Conservation (phyloP, 768 basidiomycete genomes). For the Tubosaeta sp. region DNA sequence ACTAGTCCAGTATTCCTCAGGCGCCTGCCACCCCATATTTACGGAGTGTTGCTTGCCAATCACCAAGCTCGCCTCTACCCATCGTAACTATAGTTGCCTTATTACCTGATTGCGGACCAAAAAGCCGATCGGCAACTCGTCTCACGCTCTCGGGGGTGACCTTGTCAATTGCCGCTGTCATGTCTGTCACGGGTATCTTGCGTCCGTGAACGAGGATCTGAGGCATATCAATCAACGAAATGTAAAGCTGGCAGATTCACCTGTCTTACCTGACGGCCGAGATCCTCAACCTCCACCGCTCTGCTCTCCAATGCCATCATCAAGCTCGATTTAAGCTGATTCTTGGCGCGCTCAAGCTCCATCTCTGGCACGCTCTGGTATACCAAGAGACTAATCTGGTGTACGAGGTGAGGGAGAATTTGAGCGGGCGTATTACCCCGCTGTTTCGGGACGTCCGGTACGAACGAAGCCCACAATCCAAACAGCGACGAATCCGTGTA, state of each 20-base stretch:
- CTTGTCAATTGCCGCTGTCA: conserved; percentile 81
- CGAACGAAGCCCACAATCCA: conserved; percentile 84
- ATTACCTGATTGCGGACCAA: conserved; percentile 58
- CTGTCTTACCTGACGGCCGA: conserved; percentile 74
- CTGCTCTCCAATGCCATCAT: conserved; percentile 94
- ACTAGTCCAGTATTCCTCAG: conserved; percentile 3
- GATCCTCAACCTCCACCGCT: conserved; percentile 80
- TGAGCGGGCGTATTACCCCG: conserved; percentile 61
- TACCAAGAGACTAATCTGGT: conserved; percentile 81
- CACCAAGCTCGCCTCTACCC: conserved; percentile 75
- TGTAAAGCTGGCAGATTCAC: not conserved
- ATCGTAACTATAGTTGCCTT: conserved; percentile 79
- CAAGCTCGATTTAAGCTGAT: conserved; percentile 87
- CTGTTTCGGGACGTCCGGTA: conserved; percentile 55
- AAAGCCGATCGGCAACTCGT: conserved; percentile 71
- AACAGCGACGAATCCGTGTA: conserved; percentile 93
- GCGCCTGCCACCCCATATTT: conserved; percentile 62
- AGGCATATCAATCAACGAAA: conserved; percentile 1
- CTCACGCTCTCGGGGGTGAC: conserved; percentile 68
- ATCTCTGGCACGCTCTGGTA: conserved; percentile 58
- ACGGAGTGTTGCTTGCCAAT: conserved; percentile 56
- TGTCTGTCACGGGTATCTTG: conserved; percentile 84
- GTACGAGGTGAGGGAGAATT: conserved; percentile 79
- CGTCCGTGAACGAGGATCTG: conserved; percentile 83
- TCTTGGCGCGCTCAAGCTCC: conserved; percentile 87